Evolutionary conservation across 257 asterid genomes (phyloP).

Genomic region (Avicennia marina): DNA sequence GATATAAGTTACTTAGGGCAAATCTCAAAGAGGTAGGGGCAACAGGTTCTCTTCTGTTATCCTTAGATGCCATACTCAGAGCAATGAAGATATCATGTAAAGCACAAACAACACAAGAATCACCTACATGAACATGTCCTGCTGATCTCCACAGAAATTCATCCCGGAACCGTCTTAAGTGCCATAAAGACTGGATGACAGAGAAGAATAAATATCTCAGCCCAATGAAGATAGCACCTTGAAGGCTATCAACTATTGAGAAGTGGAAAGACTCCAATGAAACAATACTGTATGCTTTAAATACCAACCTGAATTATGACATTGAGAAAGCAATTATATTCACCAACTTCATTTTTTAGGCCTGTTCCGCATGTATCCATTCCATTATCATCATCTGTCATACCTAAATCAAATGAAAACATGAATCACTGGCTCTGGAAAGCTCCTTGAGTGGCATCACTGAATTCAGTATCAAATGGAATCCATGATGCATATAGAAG

Average conservation of each 20-base stretch:
- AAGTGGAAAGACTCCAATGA: too few species aligned
- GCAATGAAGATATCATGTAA: constrained; percentile 73
- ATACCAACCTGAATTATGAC: constrained; percentile 97
- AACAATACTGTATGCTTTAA: too few species aligned
- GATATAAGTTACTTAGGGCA: constrained; percentile 88
- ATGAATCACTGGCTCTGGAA: constrained; percentile 31
- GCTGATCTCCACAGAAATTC: constrained; percentile 71
- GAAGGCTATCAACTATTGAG: too few species aligned
- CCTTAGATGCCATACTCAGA: constrained; percentile 50
- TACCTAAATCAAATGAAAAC: constrained; percentile 27
- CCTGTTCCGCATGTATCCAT: constrained; percentile 71
- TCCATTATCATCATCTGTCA: constrained; percentile 29
- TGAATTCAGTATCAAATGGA: constrained; percentile 36
- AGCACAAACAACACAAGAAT: constrained; percentile 93
- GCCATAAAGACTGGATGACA: constrained; percentile 91
- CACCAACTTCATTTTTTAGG: constrained; percentile 88
- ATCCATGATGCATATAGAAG: constrained; percentile 43
- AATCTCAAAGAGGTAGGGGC: constrained; percentile 86
- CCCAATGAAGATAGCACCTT: constrained; percentile 19
- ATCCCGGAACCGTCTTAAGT: constrained; percentile 71
- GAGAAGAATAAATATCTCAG: constrained; percentile 14
- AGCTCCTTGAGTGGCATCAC: constrained; percentile 31
- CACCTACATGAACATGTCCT: constrained; percentile 84
- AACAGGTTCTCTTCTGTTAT: constrained; percentile 58
- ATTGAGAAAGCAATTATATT: constrained; percentile 95